These are phyloP conservation scores for Coniochaeta sp. DNA, from an alignment of 2,329 filamentous ascomycete genomes.

Conservation along the genomic window DNA sequence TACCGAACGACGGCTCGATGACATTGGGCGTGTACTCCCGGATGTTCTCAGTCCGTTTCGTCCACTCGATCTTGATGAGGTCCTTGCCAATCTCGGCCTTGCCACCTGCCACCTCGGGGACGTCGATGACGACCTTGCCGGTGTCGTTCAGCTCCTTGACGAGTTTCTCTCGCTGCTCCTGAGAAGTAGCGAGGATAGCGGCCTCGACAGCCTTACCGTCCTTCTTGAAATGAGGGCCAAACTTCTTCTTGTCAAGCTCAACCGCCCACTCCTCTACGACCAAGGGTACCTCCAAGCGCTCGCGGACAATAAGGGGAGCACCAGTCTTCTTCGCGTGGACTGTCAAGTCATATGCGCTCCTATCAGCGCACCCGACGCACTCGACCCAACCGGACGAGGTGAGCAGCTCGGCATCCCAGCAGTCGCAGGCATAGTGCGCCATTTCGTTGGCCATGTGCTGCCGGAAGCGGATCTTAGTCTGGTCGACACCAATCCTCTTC, in stretches of 20 bases:
- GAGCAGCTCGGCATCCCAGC: constrained; percentile 92
- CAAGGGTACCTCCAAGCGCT: constrained; percentile 71
- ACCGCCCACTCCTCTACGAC: constrained; percentile 81
- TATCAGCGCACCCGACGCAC: constrained; percentile 89
- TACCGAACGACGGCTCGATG: constrained; percentile 96
- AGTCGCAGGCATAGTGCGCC: constrained; percentile 92
- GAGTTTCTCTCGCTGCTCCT: constrained; percentile 75
- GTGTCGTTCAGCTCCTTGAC: constrained; percentile 64
- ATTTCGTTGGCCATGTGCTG: constrained; percentile 82
- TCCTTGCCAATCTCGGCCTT: constrained; percentile 76
- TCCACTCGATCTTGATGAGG: constrained; percentile 75
- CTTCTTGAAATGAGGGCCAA: constrained; percentile 92
- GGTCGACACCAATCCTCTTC: constrained; percentile 78
- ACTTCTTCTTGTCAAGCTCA: constrained; percentile 89
- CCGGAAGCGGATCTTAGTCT: constrained; percentile 84
- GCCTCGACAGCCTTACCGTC: constrained; percentile 80
- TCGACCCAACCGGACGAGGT: constrained; percentile 97
- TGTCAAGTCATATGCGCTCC: constrained; percentile 87
- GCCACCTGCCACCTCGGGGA: constrained; percentile 58
- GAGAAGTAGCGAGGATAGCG: constrained; percentile 66
- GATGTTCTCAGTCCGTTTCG: constrained; percentile 72
- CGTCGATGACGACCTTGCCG: constrained; percentile 71
- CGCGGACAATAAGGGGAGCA: constrained; percentile 74
- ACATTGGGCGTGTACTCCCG: constrained; percentile 93
- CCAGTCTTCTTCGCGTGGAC: constrained; percentile 93